Evolutionary conservation across 1,139 yeast genomes (phyloP).

Genomic region (Pichia sp.): DNA sequence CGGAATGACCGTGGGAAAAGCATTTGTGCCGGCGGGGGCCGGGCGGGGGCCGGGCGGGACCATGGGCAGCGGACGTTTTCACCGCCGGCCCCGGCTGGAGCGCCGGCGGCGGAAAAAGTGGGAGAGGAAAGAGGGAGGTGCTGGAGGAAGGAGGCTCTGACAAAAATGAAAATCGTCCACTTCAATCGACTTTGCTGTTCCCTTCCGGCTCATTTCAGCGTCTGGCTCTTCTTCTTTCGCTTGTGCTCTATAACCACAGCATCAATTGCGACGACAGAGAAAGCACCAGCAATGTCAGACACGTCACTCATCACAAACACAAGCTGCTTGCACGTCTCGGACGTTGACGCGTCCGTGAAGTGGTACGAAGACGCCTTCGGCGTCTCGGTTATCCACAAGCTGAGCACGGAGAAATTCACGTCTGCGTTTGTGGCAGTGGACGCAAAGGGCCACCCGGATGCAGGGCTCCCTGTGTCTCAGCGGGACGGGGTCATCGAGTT

Average conservation of each 20-base stretch:
- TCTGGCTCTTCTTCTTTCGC: background rate
- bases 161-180: no score
- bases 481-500: conserved; percentile 80
- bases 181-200: no score
- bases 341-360: conserved; percentile 66
- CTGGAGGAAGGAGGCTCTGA: no score
- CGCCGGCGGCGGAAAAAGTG: no score
- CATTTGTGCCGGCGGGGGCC: no score
- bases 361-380: conserved; percentile 79
- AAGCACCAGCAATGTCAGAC: conserved; percentile 14
- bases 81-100: no score
- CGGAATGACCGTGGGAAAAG: no score
- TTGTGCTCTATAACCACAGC: no score
- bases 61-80: no score
- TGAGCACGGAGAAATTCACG: conserved; percentile 56
- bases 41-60: no score
- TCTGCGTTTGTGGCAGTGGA: conserved; percentile 67
- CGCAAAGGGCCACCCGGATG: conserved; percentile 38
- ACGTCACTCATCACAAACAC: conserved; percentile 51
- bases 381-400: conserved; percentile 53
- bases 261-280: background rate
- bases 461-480: conserved; percentile 51
- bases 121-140: no score
- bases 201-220: no score
- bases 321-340: conserved; percentile 76